Evolutionary conservation across 345 rosid genomes (phyloP).

Genomic region (Citrus sp.): DNA sequence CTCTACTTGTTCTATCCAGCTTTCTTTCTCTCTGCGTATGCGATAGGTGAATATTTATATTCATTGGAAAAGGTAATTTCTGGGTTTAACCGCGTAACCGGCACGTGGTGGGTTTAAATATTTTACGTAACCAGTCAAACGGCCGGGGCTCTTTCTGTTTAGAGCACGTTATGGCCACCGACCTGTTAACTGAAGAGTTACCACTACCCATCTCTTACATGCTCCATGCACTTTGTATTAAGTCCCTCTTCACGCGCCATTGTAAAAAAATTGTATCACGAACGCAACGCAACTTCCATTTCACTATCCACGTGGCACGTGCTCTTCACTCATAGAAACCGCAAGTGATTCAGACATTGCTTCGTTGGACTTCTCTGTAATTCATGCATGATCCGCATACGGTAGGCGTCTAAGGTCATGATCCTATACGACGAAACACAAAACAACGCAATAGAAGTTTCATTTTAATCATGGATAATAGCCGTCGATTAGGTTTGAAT

Average conservation of each 20-base stretch:
- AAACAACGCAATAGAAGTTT: background rate
- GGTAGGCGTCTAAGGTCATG: background rate
- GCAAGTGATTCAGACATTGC: conserved; percentile 1
- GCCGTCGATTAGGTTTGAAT: background rate
- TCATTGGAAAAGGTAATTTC: conserved; percentile 21
- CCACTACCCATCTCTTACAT: conserved; percentile 2
- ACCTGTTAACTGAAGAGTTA: background rate
- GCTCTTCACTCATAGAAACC: background rate
- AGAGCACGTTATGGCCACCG: conserved; percentile 27
- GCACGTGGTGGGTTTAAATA: conserved; percentile 26
- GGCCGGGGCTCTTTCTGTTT: background rate
- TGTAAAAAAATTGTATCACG: background rate
- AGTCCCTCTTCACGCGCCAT: conserved; percentile 16
- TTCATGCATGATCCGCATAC: conserved; percentile 10
- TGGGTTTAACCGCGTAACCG: conserved; percentile 23
- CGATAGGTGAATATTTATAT: conserved; percentile 12
- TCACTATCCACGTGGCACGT: background rate
- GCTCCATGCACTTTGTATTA: conserved; percentile 13
- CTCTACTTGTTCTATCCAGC: background rate
- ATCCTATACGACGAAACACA: background rate
- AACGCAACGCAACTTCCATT: background rate
- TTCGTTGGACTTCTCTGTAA: background rate
- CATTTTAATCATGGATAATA: background rate
- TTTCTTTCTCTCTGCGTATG: conserved; percentile 13
- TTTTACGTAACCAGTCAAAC: conserved; percentile 26